A percentile compares a stretch with the other conserved stretches of the same genome.
These are phyloP conservation scores for Potentilla sterilis DNA, from an alignment of 306 rosid genomes.

Conservation along the genomic window DNA sequence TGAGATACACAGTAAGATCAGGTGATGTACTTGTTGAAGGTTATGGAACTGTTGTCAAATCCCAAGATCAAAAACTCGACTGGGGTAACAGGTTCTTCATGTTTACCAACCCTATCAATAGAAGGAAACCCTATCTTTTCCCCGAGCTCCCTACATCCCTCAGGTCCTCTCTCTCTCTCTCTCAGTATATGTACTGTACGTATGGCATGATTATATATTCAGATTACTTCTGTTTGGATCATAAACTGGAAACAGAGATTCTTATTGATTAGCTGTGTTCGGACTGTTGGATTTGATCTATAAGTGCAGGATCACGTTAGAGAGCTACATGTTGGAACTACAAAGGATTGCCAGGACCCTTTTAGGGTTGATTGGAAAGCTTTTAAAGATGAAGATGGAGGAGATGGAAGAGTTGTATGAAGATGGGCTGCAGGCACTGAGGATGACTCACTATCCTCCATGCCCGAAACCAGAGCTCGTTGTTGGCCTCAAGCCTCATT, in stretches of 20 bases:
- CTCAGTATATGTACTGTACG: no score
- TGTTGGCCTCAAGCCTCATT: constrained; percentile 62
- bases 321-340: constrained; percentile 43
- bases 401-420: constrained; percentile 50
- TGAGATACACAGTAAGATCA: constrained; percentile 39
- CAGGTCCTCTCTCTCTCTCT: constrained; percentile 33
- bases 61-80: constrained; percentile 63
- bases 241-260: no score
- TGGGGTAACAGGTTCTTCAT: constrained; percentile 81
- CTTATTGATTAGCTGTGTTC: no score
- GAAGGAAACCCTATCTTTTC: constrained; percentile 61
- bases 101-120: constrained; percentile 47
- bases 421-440: constrained; percentile 61
- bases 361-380: constrained; percentile 45
- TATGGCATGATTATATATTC: no score
- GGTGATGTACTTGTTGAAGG: constrained; percentile 65
- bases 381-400: constrained; percentile 37
- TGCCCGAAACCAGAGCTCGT: constrained; percentile 68
- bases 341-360: constrained; percentile 42
- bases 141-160: constrained; percentile 51
- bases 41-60: constrained; percentile 48
- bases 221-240: no score
- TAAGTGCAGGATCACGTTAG: constrained; percentile 46
- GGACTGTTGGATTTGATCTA: no score
- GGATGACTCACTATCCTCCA: constrained; percentile 82